Evolutionary conservation across 202 grass and related monocot species (phyloP), one percentile per base, ranked within the genome.

Genomic region (Brachypodium distachyon): DNA sequence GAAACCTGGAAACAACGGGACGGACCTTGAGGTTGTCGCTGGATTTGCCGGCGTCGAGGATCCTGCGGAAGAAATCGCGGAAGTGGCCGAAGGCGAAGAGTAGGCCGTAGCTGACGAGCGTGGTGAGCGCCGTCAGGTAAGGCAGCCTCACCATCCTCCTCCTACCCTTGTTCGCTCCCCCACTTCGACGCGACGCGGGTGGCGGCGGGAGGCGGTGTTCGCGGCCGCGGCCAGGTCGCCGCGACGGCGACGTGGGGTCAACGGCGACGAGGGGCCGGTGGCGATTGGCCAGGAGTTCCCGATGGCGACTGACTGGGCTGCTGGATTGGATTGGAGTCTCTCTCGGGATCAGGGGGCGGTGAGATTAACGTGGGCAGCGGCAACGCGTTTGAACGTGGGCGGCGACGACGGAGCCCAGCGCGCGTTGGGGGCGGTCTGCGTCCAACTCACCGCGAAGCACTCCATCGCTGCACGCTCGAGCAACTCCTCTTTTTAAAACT

Each of bases 61-160:
- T 80, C 83, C 83, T 87, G 16, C 91, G 91, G 81, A 91, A 81
- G 81, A 94, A 83, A 82, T 97, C 94, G 55, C 90, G 78, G 53
- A 97, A 77, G 61, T 93, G 90, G 33, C 94, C 94, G 77, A 97
- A 97, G 79, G 91, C 94, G 86, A 97, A 97, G 78, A 97, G 94
- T 60, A 97, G 88, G 60, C 90, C 90, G 84, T 91, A 97, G 84
- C 90, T 97, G 93, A 97, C 84, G 77, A 97, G 93, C 79, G 90
- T 93, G 39, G 90, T 89, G 52, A 93, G 76, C 80, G 90, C 85
- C 70, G 90, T 97, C 66, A 88, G 46, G 63, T 97, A 93, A 6
- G 93, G 90, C 21, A 97, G 70, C 84, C 94, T 87, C 84, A 97
- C 90, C 90, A 97, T 97, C 66, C 4, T 79, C 19, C 33, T 26